Percentiles rank a stretch among this genome's conserved stretches.
phyloP scores from a whole-genome alignment of 495 filamentous ascomycete species.

The Podospora bellae-mahoneyi region DNA sequence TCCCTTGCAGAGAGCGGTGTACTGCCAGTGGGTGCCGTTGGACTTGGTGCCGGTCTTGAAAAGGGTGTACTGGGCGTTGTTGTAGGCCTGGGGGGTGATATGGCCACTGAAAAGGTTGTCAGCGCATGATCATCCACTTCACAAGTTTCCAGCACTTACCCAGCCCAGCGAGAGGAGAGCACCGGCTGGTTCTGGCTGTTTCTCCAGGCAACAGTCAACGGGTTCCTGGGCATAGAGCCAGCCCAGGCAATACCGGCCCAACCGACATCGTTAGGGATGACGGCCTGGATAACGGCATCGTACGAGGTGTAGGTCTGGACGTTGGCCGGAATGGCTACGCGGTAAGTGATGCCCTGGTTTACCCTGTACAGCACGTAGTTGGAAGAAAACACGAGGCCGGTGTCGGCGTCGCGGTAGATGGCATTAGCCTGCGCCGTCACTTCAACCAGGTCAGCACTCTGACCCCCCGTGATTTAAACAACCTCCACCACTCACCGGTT shows the following conservation, averaged over 20 bases:
- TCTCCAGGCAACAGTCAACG: conserved; percentile 39
- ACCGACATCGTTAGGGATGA: conserved; percentile 40
- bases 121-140: not conserved
- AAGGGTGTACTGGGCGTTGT: conserved; percentile 32
- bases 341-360: conserved; percentile 36
- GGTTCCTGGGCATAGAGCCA: conserved; percentile 41
- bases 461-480: not conserved
- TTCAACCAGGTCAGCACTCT: conserved; percentile 15
- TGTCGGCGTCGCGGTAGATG: conserved; percentile 44
- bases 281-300: conserved; percentile 44
- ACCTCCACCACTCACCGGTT: conserved; percentile 12
- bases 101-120: conserved; percentile 28
- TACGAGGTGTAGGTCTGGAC: conserved; percentile 30
- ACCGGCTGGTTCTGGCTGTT: conserved; percentile 28
- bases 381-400: conserved; percentile 49
- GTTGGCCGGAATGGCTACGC: conserved; percentile 38
- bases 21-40: conserved; percentile 47
- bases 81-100: conserved; percentile 30
- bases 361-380: conserved; percentile 39
- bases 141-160: conserved; percentile 26
- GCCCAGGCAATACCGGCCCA: conserved; percentile 46
- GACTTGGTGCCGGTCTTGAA: conserved; percentile 36
- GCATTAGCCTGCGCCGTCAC: conserved; percentile 28
- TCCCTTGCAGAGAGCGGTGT: conserved; percentile 42
- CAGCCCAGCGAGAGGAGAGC: conserved; percentile 36